Evolutionary conservation across 768 basidiomycete species (phyloP), one percentile per base, ranked within the genome.

Genomic region (Jaapia argillacea): DNA sequence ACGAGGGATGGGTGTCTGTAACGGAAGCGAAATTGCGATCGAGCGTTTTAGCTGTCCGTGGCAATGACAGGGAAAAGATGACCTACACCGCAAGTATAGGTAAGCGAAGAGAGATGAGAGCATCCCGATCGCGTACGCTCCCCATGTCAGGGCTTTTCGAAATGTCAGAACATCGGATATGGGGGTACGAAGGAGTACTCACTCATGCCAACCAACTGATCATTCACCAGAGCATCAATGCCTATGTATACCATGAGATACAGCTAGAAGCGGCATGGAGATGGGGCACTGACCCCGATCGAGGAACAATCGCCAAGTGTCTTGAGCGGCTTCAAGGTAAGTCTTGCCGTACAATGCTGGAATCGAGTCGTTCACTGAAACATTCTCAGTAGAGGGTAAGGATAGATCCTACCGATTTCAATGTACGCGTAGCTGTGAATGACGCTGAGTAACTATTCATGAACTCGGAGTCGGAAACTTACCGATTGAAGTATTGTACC

Each of bases 401-500:
- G 44, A 22, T 18, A n/a, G n/a, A n/a, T 22, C 66, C 31, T 51
- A 81, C 79, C 79, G 39, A 90, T 89, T 57, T 90, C 84, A 51
- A 89, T 87, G 52, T 83, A 86, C 21, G 81, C 78, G 60, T 88
- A 86, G 71, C 79, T 77, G 24, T 12, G 28, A 45, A 25, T n/a
- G n/a, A 24, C 25, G 1, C 39, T 25, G 18, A 25, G 13, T 5
- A 18, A 26, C 21, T 18, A 16, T 33, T 22, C 6, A 22, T 24
- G 26, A 43, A 42, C 18, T 26, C 13, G 21, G 36, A 41, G 35
- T 23, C 28, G 21, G n/a, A 14, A 12, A 40, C 61, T 43, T 40
- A 76, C 76, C 79, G 72, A 59, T 90, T 91, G 67, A 90, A 89
- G 61, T 81, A 90, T 56, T 79, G 74, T 6, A 89, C 77, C 51